Percentiles rank a stretch among this genome's conserved stretches.
Evolutionary conservation across 2,329 filamentous ascomycete species (phyloP).

Genomic region (Purpureocillium lavendulum): DNA sequence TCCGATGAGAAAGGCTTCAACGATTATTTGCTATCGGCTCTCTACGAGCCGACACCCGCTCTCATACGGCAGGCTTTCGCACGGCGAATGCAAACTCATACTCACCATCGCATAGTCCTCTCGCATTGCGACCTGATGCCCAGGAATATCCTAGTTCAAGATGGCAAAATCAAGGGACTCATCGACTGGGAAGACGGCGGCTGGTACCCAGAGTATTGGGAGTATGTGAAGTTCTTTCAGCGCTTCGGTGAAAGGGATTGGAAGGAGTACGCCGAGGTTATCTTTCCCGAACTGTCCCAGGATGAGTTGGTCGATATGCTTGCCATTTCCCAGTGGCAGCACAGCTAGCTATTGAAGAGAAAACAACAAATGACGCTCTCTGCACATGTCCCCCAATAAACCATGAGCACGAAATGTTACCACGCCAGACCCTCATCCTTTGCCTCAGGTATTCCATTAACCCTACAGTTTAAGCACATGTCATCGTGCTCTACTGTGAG

Average conservation of each 20-base stretch:
- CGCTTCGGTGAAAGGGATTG: slow-evolving; percentile 12
- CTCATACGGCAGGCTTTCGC: slow-evolving; percentile 13
- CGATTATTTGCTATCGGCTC: slow-evolving; percentile 10
- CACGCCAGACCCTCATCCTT: too few species aligned
- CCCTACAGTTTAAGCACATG: too few species aligned
- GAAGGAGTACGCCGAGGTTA: slow-evolving; percentile 13
- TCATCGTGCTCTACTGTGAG: too few species aligned
- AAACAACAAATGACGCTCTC: too few species aligned
- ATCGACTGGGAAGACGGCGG: slow-evolving; percentile 39
- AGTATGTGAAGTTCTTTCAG: slow-evolving; percentile 24
- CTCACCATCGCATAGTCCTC: slow-evolving; percentile 27
- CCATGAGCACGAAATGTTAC: too few species aligned
- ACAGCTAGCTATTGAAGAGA: too few species aligned
- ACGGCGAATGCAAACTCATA: slow-evolving; percentile 11
- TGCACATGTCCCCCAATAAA: too few species aligned
- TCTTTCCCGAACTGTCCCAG: slow-evolving; percentile 15
- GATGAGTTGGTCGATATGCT: slow-evolving; percentile 17
- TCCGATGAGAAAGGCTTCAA: slow-evolving; percentile 16
- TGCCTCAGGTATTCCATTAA: too few species aligned
- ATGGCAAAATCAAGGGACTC: slow-evolving; percentile 29
- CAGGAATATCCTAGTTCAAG: slow-evolving; percentile 33
- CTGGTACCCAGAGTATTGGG: slow-evolving; percentile 37
- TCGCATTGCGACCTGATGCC: slow-evolving; percentile 41
- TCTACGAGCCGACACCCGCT: slow-evolving; percentile 10
- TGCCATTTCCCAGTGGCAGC: slow-evolving; percentile 13